A percentile compares a stretch with the other conserved stretches of the same genome.
Evolutionary conservation across 768 basidiomycete species (phyloP).

Genomic region (Coprinellus aureogranulatus): DNA sequence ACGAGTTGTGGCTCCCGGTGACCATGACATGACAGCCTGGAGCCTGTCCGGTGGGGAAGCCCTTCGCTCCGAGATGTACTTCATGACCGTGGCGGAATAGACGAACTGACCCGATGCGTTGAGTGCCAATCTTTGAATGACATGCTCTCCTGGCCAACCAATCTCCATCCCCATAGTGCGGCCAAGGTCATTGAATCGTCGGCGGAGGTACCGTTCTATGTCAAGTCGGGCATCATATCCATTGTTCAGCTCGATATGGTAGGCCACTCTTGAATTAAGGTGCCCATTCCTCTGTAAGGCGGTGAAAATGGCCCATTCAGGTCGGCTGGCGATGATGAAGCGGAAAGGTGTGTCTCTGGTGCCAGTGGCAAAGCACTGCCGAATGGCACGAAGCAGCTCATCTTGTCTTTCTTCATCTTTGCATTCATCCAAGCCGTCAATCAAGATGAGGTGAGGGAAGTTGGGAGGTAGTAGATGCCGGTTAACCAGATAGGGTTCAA

Average conservation of each 20-base stretch:
- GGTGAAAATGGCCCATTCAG: neutral
- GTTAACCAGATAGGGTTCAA: neutral
- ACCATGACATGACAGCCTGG: neutral
- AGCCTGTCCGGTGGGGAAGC: neutral
- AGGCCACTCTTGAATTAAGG: neutral
- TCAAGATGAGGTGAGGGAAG: conserved; percentile 1
- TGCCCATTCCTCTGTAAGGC: neutral
- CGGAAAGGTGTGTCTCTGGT: neutral
- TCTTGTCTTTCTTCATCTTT: neutral
- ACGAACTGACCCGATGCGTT: conserved; percentile 24
- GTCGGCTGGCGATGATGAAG: neutral
- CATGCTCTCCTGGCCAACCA: conserved; percentile 8
- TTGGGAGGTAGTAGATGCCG: no score
- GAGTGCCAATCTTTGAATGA: conserved; percentile 11
- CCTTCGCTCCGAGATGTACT: conserved; percentile 17
- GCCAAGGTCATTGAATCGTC: conserved; percentile 2
- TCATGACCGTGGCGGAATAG: conserved; percentile 24
- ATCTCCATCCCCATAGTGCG: neutral
- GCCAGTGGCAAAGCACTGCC: neutral
- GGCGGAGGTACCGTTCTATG: conserved; percentile 5
- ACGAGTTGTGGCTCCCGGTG: neutral
- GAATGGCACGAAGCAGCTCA: neutral
- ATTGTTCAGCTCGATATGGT: conserved; percentile 1
- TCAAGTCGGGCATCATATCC: neutral
- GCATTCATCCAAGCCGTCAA: conserved; percentile 8